Base-by-base conservation (phyloP, 2,329 filamentous ascomycete genomes). In the Diaporthe nobilis region DNA sequence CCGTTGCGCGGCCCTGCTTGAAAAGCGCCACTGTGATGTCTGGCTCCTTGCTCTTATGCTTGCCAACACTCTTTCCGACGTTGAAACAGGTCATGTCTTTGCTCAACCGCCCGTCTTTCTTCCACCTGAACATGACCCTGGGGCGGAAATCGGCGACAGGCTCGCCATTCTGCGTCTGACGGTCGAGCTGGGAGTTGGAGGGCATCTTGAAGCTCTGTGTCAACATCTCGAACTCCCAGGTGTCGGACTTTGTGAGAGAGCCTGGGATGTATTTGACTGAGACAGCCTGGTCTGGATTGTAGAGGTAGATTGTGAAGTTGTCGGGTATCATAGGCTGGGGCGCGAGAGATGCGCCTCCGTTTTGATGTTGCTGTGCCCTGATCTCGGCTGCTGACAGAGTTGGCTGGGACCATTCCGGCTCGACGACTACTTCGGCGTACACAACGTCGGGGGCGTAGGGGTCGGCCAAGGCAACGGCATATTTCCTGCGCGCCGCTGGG, bases 11-110 rank as follows among this genome's bases (percentile, higher is more conserved):
- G 37, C 93, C 88, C 25, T 90, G 89, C 78, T 93, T 92, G 87
- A 96, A 98, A 80, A 98, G 90, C 3, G 95, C 95, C n/a, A 98
- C 89, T 0, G 95, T 96, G 79, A 98, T 98, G 84, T 98, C 97
- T 0, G 97, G 96, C 82, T 99, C 97, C 82, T 94, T 96, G 86
- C 89, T 94, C 87, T 94, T 94, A 84, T 93, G 94, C 31, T 90
- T 91, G 42, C 90, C 91, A 0, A 94, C 90, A 17, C 91, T 93
- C 82, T 92, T 94, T 22, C 96, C 96, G 0, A 93, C 94, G 85
- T 98, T 89, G 83, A 94, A 95, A 84, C 96, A 98, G 2, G 94
- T 95, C 87, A 98, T 92, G 81, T 98, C 95, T 85, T 94, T 97
- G 75, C 92, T 94, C 73, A 98, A 86, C 78, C 95, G 93, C 77